Percentiles rank a stretch among this genome's conserved stretches.
These are phyloP conservation scores for Phytophthora hibernalis DNA, from an alignment of 352 stramenopile species.

Conservation along the genomic window DNA sequence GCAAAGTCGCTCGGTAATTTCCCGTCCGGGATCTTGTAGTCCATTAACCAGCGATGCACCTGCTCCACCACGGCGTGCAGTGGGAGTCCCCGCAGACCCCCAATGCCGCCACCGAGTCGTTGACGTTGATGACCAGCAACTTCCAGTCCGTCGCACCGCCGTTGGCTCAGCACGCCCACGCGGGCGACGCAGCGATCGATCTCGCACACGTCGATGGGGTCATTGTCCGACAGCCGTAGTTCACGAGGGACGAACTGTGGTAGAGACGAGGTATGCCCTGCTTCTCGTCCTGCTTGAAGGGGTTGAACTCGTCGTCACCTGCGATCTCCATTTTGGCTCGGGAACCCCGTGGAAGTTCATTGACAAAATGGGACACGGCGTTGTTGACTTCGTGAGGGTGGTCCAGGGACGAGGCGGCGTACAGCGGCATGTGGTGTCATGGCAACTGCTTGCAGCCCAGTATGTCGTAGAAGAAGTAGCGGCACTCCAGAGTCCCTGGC, in stretches of 20 bases:
- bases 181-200: conserved; percentile 93
- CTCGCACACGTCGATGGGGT: conserved; percentile 99
- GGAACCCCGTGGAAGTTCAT: conserved; percentile 92
- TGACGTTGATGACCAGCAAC: conserved; percentile 96
- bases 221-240: conserved; percentile 99
- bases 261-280: conserved; percentile 95
- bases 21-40: conserved; percentile 99
- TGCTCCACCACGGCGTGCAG: conserved; percentile 71
- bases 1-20: conserved; percentile 99
- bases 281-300: conserved; percentile 98
- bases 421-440: conserved; percentile 94
- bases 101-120: conserved; percentile 96
- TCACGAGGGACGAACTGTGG: conserved; percentile 90
- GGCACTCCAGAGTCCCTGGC: conserved; percentile 72
- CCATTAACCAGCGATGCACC: conserved; percentile 96
- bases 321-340: conserved; percentile 95
- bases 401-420: conserved; percentile 42
- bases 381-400: conserved; percentile 44
- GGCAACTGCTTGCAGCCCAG: conserved; percentile 85
- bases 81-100: conserved; percentile 76
- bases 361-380: conserved; percentile 93
- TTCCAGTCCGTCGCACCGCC: conserved; percentile 99
- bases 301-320: conserved; percentile 91
- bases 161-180: conserved; percentile 96
- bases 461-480: conserved; percentile 86